Conservation (phyloP, 2,329 filamentous ascomycete genomes). For the Clonostachys rhizophaga region DNA sequence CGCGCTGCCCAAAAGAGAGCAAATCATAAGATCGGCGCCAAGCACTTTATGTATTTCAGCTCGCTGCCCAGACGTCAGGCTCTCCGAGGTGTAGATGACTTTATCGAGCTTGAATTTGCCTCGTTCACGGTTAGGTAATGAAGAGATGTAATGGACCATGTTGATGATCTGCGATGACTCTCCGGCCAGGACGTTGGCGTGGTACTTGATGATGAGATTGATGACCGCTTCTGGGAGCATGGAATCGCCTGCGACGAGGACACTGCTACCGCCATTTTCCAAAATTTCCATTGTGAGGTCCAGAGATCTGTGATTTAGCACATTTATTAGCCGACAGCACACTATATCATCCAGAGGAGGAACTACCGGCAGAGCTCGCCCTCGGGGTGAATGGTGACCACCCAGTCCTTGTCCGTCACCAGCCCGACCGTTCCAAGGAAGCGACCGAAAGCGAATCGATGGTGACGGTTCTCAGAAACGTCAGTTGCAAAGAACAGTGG, state of each 20-base stretch:
- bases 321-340: neutral
- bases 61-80: constrained; percentile 23
- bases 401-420: constrained; percentile 27
- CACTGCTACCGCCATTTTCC: neutral
- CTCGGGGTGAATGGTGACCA: constrained; percentile 26
- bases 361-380: constrained; percentile 30
- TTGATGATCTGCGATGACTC: constrained; percentile 31
- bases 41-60: constrained; percentile 20
- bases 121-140: constrained; percentile 9
- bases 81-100: constrained; percentile 38
- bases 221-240: constrained; percentile 16
- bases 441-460: constrained; percentile 23
- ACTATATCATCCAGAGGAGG: too few relatives aligned
- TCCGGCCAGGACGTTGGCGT: constrained; percentile 28
- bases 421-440: constrained; percentile 21
- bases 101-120: constrained; percentile 24
- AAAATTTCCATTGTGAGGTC: constrained; percentile 27
- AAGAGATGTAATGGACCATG: constrained; percentile 25
- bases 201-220: constrained; percentile 18
- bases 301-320: constrained; percentile 16
- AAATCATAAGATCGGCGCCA: constrained; percentile 21
- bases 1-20: constrained; percentile 32
- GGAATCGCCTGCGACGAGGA: neutral
- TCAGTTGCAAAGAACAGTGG: constrained; percentile 34
- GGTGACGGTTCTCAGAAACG: constrained; percentile 29